Evolutionary conservation across 2,329 filamentous ascomycete genomes (phyloP), one percentile per base, ranked within the genome.

Genomic region (Diplodia scrobiculata): DNA sequence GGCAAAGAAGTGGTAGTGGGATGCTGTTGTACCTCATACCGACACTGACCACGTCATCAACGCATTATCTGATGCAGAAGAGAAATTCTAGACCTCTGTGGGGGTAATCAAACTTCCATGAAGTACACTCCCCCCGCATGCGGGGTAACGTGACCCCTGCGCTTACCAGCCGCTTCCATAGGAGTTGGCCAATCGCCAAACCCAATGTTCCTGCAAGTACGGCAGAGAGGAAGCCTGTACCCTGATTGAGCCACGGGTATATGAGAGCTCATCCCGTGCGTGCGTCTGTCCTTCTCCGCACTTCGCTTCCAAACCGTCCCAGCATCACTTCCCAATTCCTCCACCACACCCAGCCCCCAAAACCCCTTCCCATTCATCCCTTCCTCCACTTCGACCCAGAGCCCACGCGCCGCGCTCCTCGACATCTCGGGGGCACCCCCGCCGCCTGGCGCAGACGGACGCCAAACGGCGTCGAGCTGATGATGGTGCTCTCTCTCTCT

Each of bases 381-480:
- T 25, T 1, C 25, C 25, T 25, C 25, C 25, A 25, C 29, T 32
- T 32, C 29, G 3, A 9, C 29, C 5, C 7, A 32, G 11, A n/a
- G 1, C 38, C 5, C 2, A 6, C 38, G 19, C 59, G 7, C 45
- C 45, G 19, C 13, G 14, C 29, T 50, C 2, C 45, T 63, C 59
- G 59, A 9, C 21, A 63, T 45, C 32, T 50, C 13, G 29, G 34
- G 2, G 41, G 21, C 34, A 76, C 78, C 25, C 25, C 25, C 25
- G 25, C 45, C 76, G 41, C 2, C 59, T 63, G 11, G 2, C 5
- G 0, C 47, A 63, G 3, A 51, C 41, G 45, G 27, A 36, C 59
- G 59, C 45, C 29, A 50, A 50, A 73, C 64, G 73, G 71, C 27
- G 71, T 74, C 4, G 72, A 69, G 11, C 72, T 69, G 48, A 70